Evolutionary conservation across 164 flowering plant genomes (phyloP).

Genomic region (Vitis rotundifolia): DNA sequence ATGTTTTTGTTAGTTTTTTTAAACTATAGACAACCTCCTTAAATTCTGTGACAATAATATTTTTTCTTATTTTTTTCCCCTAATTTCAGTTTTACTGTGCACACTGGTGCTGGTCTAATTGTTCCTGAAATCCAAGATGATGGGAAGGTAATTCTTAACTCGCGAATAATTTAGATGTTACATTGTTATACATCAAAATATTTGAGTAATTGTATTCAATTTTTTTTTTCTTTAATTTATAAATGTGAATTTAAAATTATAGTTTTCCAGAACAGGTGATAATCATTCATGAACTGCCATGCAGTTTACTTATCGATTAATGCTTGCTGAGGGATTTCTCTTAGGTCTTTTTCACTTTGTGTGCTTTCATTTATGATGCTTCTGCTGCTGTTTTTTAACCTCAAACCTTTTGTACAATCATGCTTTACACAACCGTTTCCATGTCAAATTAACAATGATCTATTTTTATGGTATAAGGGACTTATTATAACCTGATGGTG

Average conservation of each 20-base stretch:
- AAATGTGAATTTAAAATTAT: background rate
- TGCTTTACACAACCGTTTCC: background rate
- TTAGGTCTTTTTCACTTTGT: too few relatives aligned
- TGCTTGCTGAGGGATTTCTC: too few relatives aligned
- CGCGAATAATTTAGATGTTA: too few relatives aligned
- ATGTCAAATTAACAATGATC: background rate
- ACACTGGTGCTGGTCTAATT: conserved; percentile 97
- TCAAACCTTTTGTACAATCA: background rate
- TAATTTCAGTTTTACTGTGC: conserved; percentile 72
- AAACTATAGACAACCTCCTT: too few relatives aligned
- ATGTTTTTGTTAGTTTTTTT: too few relatives aligned
- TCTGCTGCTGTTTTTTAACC: background rate
- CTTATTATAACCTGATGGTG: background rate
- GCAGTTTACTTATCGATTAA: too few relatives aligned
- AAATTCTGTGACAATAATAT: background rate
- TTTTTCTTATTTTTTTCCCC: background rate
- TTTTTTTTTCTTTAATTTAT: background rate
- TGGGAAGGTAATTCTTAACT: conserved; percentile 56
- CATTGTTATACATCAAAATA: background rate
- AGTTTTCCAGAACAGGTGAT: background rate
- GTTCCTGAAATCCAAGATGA: conserved; percentile 88
- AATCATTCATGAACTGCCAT: background rate
- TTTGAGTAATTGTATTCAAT: background rate
- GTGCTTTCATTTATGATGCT: background rate
- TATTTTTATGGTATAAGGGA: background rate